These are phyloP conservation scores for Gamarada debralockiae DNA, from an alignment of 495 filamentous ascomycete genomes.

Conservation along the genomic window DNA sequence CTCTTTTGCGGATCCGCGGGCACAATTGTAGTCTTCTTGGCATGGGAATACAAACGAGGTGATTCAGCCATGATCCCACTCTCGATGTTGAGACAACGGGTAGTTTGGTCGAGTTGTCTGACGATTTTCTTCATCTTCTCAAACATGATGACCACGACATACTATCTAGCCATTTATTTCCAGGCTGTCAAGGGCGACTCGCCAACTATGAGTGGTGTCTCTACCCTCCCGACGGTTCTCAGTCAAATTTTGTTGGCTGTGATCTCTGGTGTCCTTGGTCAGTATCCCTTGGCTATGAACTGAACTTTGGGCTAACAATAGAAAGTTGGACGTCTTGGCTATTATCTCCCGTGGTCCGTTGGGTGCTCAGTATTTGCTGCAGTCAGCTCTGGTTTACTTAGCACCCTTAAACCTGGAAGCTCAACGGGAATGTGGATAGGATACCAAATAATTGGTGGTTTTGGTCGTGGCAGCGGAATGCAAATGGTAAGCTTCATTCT, in stretches of 20 bases:
- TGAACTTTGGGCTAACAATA: conserved; percentile 53
- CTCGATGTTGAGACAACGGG: conserved; percentile 19
- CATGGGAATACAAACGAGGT: conserved; percentile 41
- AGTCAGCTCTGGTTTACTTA: conserved; percentile 30
- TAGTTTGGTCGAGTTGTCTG: conserved; percentile 32
- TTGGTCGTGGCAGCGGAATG: conserved; percentile 10
- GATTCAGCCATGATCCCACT: conserved; percentile 49
- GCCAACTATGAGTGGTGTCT: conserved; percentile 65
- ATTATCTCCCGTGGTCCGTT: conserved; percentile 45
- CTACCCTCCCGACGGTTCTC: conserved; percentile 53
- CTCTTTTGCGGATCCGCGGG: conserved; percentile 46
- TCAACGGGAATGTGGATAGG: conserved; percentile 18
- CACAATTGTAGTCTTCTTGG: conserved; percentile 35
- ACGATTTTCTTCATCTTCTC: conserved; percentile 9
- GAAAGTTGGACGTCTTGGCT: conserved; percentile 44
- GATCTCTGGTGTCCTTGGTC: conserved; percentile 67
- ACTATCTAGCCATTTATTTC: conserved; percentile 82
- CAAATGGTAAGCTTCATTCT: conserved; percentile 15
- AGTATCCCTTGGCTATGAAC: conserved; percentile 42
- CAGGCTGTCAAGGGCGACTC: conserved; percentile 60
- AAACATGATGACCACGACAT: conserved; percentile 28
- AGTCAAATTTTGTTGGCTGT: conserved; percentile 38
- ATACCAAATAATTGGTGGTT: conserved; percentile 14
- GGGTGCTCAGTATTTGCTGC: conserved; percentile 14
- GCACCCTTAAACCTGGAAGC: conserved; percentile 18